These are phyloP conservation scores for Stenogyne calaminthoides DNA, from an alignment of 305 asterid species.

Conservation along the genomic window DNA sequence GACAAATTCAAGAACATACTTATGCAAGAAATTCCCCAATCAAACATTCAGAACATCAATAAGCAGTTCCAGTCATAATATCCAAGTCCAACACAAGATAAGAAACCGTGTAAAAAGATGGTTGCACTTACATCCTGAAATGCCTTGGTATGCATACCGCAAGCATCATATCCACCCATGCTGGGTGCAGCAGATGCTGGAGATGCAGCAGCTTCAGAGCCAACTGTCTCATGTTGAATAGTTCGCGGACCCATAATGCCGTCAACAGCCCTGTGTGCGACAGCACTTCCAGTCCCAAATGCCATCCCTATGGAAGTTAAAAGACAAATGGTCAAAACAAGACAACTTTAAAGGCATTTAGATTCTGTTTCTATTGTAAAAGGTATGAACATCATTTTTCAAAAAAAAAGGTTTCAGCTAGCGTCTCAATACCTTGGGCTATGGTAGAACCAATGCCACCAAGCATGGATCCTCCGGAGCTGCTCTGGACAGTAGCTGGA, in stretches of 20 bases:
- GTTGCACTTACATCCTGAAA: slow-evolving; percentile 74
- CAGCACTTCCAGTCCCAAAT: slow-evolving; percentile 88
- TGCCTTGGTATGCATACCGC: slow-evolving; percentile 70
- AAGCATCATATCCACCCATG: slow-evolving; percentile 65
- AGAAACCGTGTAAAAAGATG: background rate
- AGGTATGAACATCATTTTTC: background rate
- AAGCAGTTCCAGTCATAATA: background rate
- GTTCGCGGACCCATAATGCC: slow-evolving; percentile 84
- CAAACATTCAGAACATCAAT: too few species aligned
- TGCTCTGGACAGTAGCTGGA: slow-evolving; percentile 53
- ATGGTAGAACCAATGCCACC: slow-evolving; percentile 76
- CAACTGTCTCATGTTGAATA: slow-evolving; percentile 74
- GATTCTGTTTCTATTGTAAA: background rate
- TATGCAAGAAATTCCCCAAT: too few species aligned
- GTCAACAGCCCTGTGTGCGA: slow-evolving; percentile 95
- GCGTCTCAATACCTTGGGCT: slow-evolving; percentile 55
- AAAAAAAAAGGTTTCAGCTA: background rate
- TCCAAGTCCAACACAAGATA: background rate
- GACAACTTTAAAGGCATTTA: background rate
- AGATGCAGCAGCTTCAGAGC: slow-evolving; percentile 57
- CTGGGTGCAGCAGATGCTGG: slow-evolving; percentile 41
- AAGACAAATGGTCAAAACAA: background rate
- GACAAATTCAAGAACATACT: too few species aligned
- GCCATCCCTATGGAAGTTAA: slow-evolving; percentile 63
- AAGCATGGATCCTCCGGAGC: slow-evolving; percentile 74